Evolutionary conservation across 2,329 filamentous ascomycete species (phyloP), one percentile per base, ranked within the genome.

Genomic region (Neonectria faginata): DNA sequence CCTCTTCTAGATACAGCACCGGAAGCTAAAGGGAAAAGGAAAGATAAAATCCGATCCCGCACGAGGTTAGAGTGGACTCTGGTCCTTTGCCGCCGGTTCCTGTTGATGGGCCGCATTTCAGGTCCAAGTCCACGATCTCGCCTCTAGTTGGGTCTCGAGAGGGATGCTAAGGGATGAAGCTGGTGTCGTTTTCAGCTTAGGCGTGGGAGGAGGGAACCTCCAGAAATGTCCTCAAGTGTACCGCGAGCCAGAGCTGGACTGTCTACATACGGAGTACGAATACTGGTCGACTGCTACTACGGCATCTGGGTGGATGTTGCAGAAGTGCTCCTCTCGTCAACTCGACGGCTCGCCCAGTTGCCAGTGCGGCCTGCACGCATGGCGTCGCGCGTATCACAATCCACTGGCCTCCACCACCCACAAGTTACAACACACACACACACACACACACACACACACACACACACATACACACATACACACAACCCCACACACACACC

Each of bases 271-370:
- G 18, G 42, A 45, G 18, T 45, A 50, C 45, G 29, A 14, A 14
- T 11, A 31, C 14, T 29, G 10, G 31, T 48, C 45, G 45, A 25
- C 36, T 36, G 10, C 31, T 4, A 12, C 31, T 56, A 59, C 61
- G 44, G 60, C 61, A 64, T 55, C 51, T 59, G 31, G 42, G 54
- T 58, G 54, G 60, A 54, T 58, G 60, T 54, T 58, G 48, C 47
- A 62, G 48, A 62, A 41, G 48, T 53, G 54, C 51, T 5, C 33
- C 33, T 36, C 58, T 5, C 12, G 12, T 36, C 47, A 51, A 29
- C 47, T 51, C n/a, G 27, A 31, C 39, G 27, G 10, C 48, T 33
- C 29, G 29, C 27, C 47, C 27, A 33, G 27, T 51, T 51, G 48
- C 48, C 48, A 51, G 29, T 33, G 29, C 29, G 48, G 45, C 52